Conservation (phyloP, 805 yeast species). For the Candida taoyuanica region DNA sequence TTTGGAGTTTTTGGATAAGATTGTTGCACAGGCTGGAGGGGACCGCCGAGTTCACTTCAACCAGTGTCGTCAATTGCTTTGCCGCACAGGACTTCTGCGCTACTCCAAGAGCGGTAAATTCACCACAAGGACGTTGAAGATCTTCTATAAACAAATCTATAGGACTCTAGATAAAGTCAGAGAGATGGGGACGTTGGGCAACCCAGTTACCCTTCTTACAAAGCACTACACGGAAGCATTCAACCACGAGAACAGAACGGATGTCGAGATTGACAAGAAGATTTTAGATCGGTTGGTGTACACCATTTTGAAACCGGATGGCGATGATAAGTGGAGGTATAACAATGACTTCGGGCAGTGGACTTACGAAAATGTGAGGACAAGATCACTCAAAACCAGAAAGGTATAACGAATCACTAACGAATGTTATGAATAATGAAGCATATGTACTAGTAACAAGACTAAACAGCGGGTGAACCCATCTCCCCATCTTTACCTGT, state of each 20-base stretch:
- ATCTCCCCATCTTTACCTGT: too few species aligned
- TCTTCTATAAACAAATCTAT: conserved; percentile 9
- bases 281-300: conserved; percentile 8
- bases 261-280: conserved; percentile 1
- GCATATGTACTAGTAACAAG: too few species aligned
- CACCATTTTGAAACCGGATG: conserved; percentile 4
- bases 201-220: background rate
- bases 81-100: conserved; percentile 18
- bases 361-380: conserved; percentile 6
- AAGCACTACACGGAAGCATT: conserved; percentile 2
- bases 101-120: conserved; percentile 24
- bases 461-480: too few species aligned
- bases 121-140: conserved; percentile 12
- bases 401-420: too few species aligned
- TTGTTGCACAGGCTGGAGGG: conserved; percentile 18
- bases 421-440: too few species aligned
- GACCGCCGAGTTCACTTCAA: too few species aligned
- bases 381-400: background rate
- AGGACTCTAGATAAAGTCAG: conserved; percentile 1
- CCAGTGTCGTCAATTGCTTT: conserved; percentile 23
- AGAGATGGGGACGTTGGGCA: background rate
- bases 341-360: conserved; percentile 4
- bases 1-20: conserved; percentile 12
- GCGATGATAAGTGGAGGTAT: conserved; percentile 10
- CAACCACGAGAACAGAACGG: conserved; percentile 4